phyloP scores from a whole-genome alignment of 352 stramenopile genomes.

The Pythium vanterpoolii region DNA sequence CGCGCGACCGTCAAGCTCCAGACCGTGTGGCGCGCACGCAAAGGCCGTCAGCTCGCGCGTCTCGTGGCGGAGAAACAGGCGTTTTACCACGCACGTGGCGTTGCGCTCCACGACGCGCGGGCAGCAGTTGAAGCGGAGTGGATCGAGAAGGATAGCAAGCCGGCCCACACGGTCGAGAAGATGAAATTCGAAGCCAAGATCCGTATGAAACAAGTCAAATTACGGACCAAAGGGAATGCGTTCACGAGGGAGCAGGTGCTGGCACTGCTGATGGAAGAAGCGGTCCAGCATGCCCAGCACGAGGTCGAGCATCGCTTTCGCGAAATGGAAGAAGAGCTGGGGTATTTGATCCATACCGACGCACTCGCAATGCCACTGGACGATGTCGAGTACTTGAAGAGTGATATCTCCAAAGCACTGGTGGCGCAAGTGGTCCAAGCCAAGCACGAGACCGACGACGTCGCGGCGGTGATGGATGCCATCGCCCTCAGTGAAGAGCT shows the following conservation, averaged over 20 bases:
- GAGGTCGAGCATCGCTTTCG: constrained; percentile 82
- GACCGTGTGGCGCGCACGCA: constrained; percentile 71
- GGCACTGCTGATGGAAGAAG: constrained; percentile 79
- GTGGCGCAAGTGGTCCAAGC: constrained; percentile 52
- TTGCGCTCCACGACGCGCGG: constrained; percentile 66
- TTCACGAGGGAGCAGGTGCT: constrained; percentile 82
- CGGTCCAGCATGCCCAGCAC: constrained; percentile 68
- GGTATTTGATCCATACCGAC: constrained; percentile 52
- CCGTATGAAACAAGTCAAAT: constrained; percentile 90
- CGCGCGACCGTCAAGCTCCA: constrained; percentile 81
- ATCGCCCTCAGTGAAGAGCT: constrained; percentile 60
- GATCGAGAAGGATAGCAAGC: constrained; percentile 63
- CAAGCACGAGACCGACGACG: constrained; percentile 46
- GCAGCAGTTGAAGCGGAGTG: constrained; percentile 66
- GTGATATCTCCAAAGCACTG: constrained; percentile 65
- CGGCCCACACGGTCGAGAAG: constrained; percentile 75
- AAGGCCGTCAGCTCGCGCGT: constrained; percentile 67
- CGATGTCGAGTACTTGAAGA: constrained; percentile 54
- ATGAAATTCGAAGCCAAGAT: constrained; percentile 95
- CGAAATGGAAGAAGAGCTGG: constrained; percentile 85
- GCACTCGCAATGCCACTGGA: constrained; percentile 38
- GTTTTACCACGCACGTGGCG: constrained; percentile 85
- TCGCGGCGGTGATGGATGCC: constrained; percentile 43
- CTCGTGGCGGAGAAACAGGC: constrained; percentile 81
- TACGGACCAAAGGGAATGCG: constrained; percentile 80